phyloP scores from a whole-genome alignment of 768 basidiomycete species.

The Trametes meyenii region DNA sequence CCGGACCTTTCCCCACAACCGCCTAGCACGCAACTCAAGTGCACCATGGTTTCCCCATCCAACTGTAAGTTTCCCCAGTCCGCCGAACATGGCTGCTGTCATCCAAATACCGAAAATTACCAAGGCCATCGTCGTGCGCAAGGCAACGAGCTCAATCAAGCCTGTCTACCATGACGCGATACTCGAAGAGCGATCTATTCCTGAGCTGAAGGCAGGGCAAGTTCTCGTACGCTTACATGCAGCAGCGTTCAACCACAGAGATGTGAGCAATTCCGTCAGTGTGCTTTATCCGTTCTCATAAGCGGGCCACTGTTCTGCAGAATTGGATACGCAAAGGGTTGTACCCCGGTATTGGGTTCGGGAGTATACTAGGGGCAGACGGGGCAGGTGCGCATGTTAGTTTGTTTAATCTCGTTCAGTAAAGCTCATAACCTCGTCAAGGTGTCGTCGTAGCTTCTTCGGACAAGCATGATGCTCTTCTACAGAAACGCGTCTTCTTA shows the following conservation, averaged over 20 bases:
- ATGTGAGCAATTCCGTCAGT: conserved; percentile 46
- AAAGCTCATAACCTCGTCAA: conserved; percentile 27
- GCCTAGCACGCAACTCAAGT: neutral
- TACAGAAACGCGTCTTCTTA: conserved; percentile 73
- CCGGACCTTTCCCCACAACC: neutral
- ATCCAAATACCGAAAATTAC: conserved; percentile 44
- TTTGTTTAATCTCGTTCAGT: too few species aligned
- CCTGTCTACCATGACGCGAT: conserved; percentile 60
- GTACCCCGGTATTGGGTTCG: conserved; percentile 66
- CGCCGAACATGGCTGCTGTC: conserved; percentile 12
- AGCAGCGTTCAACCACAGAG: conserved; percentile 77
- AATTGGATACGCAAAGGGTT: conserved; percentile 72
- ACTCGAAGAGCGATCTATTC: conserved; percentile 53
- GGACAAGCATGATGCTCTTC: conserved; percentile 54
- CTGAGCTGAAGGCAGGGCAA: conserved; percentile 55
- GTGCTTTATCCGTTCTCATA: neutral
- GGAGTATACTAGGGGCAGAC: conserved; percentile 68
- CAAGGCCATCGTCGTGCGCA: conserved; percentile 51
- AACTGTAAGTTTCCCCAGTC: neutral
- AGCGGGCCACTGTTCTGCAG: conserved; percentile 37
- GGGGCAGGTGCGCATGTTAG: conserved; percentile 58
- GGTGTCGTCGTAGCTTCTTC: conserved; percentile 66
- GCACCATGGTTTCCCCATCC: neutral
- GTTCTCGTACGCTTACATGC: conserved; percentile 70
- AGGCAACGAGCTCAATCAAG: conserved; percentile 41